Base-by-base conservation (phyloP, 768 basidiomycete species). In the Strobilomyces dryophilus region DNA sequence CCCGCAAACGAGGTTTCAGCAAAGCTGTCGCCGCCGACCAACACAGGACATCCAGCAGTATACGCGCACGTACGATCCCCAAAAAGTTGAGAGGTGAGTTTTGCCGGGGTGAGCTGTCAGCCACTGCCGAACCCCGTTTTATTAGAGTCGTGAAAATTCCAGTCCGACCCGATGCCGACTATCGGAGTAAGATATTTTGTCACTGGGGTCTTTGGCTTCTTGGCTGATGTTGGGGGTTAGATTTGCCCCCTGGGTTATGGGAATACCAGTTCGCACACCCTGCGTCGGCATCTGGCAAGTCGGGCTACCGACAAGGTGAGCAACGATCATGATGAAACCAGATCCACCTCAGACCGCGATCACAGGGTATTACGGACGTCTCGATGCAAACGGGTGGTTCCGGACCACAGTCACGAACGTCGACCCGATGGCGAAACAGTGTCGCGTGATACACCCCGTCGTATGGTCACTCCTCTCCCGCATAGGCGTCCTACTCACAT, bases 331-430 rank as follows among this genome's bases (percentile, higher is more conserved):
- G 11, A 24, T 20, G 8, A 32, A 4, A 2, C 5, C 5, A 5
- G n/a, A 29, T 10, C 45, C 32, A 21, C 2, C 6, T 53, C 41
- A 45, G 36, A 55, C 40, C 5, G 27, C 14, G 10, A 44, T 32
- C 8, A 71, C 74, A 82, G 70, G 74, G 60, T 49, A 84, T 74
- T 80, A 81, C 55, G 84, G 82, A 7, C 79, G 89, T 8, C 71
- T 90, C 14, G 78, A 84, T 54, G 66, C 69, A 47, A 63, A 79
- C 20, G 61, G 62, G 8, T 81, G 76, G 61, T 92, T 92, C 61
- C 79, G 78, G 37, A 90, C 89, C 0, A 90, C 84, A 0, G 84
- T 89, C 14, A 89, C 87, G 0, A 90, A 92, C 53, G 76, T 92
- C 37, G 82, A 84, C 47, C 88, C 89, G 0, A 89, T 81, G 2